phyloP scores from a whole-genome alignment of 257 asterid genomes.

The Solanum tarapatanum region DNA sequence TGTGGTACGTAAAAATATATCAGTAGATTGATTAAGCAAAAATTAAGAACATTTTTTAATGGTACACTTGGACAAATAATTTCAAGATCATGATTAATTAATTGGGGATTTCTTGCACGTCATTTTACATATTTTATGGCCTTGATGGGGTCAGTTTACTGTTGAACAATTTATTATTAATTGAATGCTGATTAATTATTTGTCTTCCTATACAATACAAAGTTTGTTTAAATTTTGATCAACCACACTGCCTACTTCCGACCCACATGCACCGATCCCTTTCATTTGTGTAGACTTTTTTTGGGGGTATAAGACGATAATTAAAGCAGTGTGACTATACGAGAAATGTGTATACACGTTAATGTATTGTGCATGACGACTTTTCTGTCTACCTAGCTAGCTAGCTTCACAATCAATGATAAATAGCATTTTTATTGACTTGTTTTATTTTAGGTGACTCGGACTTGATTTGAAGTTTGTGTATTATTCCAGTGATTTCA shows the following conservation, averaged over 20 bases:
- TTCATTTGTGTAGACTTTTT: not conserved
- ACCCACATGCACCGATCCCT: not conserved
- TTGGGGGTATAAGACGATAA: not conserved
- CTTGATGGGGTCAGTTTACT: not conserved
- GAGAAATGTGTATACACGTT: not conserved
- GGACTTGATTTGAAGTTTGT: not conserved
- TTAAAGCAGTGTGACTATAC: not conserved
- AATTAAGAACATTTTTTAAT: not conserved
- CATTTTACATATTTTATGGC: conserved; percentile 1
- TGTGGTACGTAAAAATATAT: not conserved
- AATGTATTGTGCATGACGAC: not conserved
- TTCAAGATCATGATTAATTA: not conserved
- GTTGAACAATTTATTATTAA: not conserved
- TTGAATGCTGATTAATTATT: not conserved
- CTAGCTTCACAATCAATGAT: not conserved
- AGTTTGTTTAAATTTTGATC: conserved; percentile 32
- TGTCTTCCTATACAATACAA: not conserved
- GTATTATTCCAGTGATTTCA: too few species aligned
- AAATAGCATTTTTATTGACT: not conserved
- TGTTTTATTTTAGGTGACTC: not conserved
- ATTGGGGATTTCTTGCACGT: conserved; percentile 32
- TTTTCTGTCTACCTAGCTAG: not conserved
- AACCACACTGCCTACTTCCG: conserved; percentile 28
- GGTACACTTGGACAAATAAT: not conserved
- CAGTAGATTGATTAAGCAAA: too few species aligned